Evolutionary conservation across 2,329 filamentous ascomycete species (phyloP).

Genomic region (Trichoderma koningii): DNA sequence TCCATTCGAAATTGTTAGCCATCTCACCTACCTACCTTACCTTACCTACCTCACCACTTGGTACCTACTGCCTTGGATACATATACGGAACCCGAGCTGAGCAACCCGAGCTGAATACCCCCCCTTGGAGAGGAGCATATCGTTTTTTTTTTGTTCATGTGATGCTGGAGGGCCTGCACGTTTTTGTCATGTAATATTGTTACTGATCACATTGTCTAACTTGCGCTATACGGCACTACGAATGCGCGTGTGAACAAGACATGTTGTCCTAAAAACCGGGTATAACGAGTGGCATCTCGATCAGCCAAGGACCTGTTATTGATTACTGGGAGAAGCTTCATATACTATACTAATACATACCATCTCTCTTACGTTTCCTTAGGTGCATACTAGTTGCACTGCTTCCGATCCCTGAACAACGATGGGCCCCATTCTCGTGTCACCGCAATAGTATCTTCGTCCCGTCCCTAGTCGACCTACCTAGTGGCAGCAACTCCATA

Average conservation of each 20-base stretch:
- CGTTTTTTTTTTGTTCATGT: background rate
- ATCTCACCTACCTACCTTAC: background rate
- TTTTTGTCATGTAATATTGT: background rate
- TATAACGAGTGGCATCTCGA: background rate
- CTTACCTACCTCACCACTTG: background rate
- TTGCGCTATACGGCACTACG: background rate
- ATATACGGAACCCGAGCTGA: background rate
- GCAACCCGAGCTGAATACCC: background rate
- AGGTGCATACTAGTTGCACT: no score
- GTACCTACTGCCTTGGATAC: background rate
- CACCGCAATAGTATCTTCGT: no score
- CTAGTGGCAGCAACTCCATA: no score
- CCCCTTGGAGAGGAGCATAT: no score
- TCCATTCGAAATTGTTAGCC: background rate
- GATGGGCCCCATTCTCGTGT: no score
- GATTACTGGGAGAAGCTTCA: no score
- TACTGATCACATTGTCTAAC: slow-evolving; percentile 4
- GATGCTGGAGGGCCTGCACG: background rate
- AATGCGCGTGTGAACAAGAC: background rate
- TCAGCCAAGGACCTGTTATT: no score
- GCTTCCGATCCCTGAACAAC: no score
- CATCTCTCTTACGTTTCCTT: background rate
- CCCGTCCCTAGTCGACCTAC: no score
- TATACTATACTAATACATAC: no score
- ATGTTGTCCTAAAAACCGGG: background rate